Evolutionary conservation across 176 grass and related monocot species (phyloP), one percentile per base, ranked within the genome.

Genomic region (Hordeum marinum): DNA sequence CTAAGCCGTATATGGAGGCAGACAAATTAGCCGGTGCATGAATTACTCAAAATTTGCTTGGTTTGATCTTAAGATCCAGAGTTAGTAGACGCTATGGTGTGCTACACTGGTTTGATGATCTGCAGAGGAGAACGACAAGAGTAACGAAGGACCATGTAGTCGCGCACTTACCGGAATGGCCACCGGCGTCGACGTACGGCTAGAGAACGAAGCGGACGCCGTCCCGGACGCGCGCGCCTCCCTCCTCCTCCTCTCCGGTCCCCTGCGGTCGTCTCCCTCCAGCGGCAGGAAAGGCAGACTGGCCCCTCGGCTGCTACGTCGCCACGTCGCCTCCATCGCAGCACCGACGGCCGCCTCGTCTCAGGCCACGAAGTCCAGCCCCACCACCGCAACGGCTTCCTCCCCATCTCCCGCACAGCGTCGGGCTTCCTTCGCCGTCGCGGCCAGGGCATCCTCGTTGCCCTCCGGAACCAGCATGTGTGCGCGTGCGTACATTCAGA

Each of bases 391-490:
- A 66, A 94, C 73, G 11, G 11, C 76, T 32, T 57, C 52, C 52
- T 52, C 48, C 48, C 35, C 75, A 35, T 35, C 34, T 14, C 73
- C 10, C 13, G 79, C 76, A 20, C 78, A 88, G n/a, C 57, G 76
- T 26, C 46, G 39, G n/a, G 41, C 85, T 58, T 86, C 84, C 72
- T 48, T 78, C 27, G 74, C 79, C 54, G 85, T 78, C 65, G 67
- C 62, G 15, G 65, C 82, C 10, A 97, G 76, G 21, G 80, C 54
- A 32, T 21, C 83, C 79, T 88, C 92, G 34, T 93, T 82, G 64
- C 95, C 95, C 79, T 93, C 40, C 54, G 94, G 80, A 34, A 98
- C 89, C 82, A 98, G 13, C 60, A 92, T 68, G 75, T 2, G n/a
- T 23, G 57, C n/a, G 34, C 34, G 34, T 35, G 34, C 34, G 34